These are phyloP conservation scores for Hirsutella minnesotensis DNA, from an alignment of 2,329 filamentous ascomycete genomes.

Conservation along the genomic window DNA sequence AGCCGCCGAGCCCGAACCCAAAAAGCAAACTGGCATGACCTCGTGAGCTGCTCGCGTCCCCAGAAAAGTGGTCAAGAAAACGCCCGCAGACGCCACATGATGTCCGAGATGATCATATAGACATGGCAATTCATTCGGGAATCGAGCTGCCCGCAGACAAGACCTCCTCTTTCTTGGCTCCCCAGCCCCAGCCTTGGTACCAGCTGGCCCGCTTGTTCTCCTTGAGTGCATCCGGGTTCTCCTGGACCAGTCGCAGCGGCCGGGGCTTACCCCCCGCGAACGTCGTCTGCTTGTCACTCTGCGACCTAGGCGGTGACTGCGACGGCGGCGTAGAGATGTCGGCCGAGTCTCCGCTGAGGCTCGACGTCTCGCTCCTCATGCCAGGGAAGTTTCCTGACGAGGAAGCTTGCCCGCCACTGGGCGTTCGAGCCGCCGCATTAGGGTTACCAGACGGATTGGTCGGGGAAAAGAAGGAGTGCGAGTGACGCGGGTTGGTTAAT, in stretches of 20 bases:
- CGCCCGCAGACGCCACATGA: background rate
- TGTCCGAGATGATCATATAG: background rate
- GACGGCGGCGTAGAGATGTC: slow-evolving; percentile 30
- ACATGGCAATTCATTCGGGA: slow-evolving; percentile 17
- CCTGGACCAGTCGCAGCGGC: slow-evolving; percentile 77
- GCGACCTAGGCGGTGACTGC: slow-evolving; percentile 41
- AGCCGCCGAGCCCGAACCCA: background rate
- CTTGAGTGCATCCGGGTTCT: slow-evolving; percentile 45
- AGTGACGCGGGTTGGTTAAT: slow-evolving; percentile 44
- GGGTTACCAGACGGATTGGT: slow-evolving; percentile 38
- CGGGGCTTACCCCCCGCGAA: slow-evolving; percentile 62
- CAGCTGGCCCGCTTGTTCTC: slow-evolving; percentile 51
- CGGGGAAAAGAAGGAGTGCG: slow-evolving; percentile 51
- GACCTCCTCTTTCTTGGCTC: slow-evolving; percentile 36
- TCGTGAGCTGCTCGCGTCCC: background rate
- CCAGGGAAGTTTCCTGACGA: slow-evolving; percentile 57
- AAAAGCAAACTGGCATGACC: background rate
- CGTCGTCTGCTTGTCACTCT: slow-evolving; percentile 43
- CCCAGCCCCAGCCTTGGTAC: slow-evolving; percentile 47
- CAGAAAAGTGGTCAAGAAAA: background rate
- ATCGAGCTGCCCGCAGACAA: slow-evolving; percentile 17
- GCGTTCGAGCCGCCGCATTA: slow-evolving; percentile 35
- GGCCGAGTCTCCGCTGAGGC: slow-evolving; percentile 56
- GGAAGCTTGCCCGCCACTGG: slow-evolving; percentile 34
- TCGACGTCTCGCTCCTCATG: slow-evolving; percentile 53